These are phyloP conservation scores for Saccharomycopsis schoenii DNA, from an alignment of 805 yeast genomes.

Conservation along the genomic window DNA sequence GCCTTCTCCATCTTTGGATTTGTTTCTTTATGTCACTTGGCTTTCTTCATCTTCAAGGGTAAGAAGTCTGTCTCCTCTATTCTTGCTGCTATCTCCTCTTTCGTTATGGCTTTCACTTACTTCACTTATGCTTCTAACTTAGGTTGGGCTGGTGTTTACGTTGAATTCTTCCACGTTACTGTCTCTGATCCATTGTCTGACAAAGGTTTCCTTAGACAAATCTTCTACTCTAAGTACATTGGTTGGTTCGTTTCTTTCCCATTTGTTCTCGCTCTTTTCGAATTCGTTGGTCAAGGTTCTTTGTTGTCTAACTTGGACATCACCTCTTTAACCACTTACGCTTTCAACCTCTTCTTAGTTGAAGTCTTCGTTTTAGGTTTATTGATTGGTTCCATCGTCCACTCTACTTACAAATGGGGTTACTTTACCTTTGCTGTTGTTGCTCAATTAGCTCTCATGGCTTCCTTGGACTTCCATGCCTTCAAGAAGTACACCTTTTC, in stretches of 20 bases:
- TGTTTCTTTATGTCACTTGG: constrained; percentile 26
- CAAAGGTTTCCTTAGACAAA: constrained; percentile 35
- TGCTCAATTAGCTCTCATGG: constrained; percentile 33
- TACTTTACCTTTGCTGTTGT: constrained; percentile 46
- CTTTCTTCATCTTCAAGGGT: constrained; percentile 25
- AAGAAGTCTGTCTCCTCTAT: constrained; percentile 28
- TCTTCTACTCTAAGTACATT: constrained; percentile 46
- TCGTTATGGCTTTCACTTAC: constrained; percentile 38
- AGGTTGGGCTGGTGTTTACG: constrained; percentile 40
- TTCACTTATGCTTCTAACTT: constrained; percentile 49
- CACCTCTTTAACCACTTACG: constrained; percentile 29
- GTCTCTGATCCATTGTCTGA: constrained; percentile 21
- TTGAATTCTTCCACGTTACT: constrained; percentile 40
- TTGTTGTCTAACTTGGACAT: constrained; percentile 23
- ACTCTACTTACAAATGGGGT: constrained; percentile 58
- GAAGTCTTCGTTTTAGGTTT: constrained; percentile 43
- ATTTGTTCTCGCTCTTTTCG: constrained; percentile 27
- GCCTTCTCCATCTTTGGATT: constrained; percentile 40
- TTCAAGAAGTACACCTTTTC: constrained; percentile 16
- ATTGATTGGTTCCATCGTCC: constrained; percentile 46
- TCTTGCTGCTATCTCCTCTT: constrained; percentile 34
- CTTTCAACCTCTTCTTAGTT: constrained; percentile 34
- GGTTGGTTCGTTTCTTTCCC: constrained; percentile 54
- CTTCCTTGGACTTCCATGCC: constrained; percentile 9
- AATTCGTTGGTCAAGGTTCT: constrained; percentile 26